phyloP scores from a whole-genome alignment of 2,329 filamentous ascomycete genomes.

The Biscogniauxia sp. region DNA sequence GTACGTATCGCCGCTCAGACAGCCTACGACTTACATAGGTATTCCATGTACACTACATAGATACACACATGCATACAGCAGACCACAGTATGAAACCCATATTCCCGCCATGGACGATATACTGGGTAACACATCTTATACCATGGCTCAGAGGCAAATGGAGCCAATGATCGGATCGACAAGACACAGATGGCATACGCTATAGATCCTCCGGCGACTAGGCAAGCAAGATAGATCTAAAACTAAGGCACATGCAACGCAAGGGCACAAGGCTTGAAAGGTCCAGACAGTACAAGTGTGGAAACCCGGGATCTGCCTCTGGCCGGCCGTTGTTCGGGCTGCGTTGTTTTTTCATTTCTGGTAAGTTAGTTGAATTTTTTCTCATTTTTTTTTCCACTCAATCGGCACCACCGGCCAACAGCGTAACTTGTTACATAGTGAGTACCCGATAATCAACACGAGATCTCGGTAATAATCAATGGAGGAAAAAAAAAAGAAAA shows the following conservation, averaged over 20 bases:
- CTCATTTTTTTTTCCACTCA: background rate
- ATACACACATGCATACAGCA: background rate
- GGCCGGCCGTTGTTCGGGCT: background rate
- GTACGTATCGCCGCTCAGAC: too few species aligned
- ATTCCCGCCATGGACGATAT: background rate
- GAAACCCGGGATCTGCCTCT: background rate
- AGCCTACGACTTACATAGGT: too few species aligned
- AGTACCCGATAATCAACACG: background rate
- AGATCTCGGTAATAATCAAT: background rate
- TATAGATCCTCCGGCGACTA: too few species aligned
- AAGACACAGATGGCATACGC: too few species aligned
- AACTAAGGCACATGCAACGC: background rate
- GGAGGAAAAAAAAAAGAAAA: background rate
- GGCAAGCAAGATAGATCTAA: background rate
- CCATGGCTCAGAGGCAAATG: background rate
- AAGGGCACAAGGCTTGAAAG: background rate
- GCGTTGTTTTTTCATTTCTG: background rate
- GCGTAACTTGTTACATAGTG: background rate
- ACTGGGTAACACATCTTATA: background rate
- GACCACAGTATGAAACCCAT: too few species aligned
- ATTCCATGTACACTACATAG: background rate
- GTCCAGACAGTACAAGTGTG: background rate
- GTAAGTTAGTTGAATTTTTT: background rate
- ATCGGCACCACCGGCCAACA: background rate
- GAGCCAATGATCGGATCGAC: background rate